Evolutionary conservation across 2,329 filamentous ascomycete species (phyloP).

Genomic region (Knoxdaviesia proteae): DNA sequence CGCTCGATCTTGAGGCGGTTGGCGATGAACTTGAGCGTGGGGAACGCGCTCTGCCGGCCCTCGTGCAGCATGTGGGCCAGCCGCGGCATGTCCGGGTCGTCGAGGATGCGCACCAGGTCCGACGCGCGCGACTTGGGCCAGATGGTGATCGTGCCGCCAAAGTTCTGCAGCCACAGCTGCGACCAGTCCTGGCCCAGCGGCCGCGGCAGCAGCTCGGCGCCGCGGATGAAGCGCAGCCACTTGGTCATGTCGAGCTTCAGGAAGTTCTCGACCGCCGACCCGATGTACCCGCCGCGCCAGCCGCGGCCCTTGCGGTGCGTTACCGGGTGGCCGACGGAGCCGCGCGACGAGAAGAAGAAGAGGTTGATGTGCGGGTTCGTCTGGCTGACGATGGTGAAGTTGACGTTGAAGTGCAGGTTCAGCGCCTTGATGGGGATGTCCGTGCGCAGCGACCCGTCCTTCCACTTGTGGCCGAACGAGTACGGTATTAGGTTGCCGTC

Average conservation of each 20-base stretch:
- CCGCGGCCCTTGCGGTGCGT: constrained; percentile 84
- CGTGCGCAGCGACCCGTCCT: constrained; percentile 82
- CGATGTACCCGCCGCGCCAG: constrained; percentile 89
- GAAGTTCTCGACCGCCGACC: constrained; percentile 80
- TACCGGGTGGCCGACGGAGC: constrained; percentile 77
- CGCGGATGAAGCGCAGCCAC: constrained; percentile 86
- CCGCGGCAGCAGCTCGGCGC: constrained; percentile 76
- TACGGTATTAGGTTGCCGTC: constrained; percentile 68
- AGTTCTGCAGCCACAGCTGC: constrained; percentile 87
- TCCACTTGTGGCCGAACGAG: constrained; percentile 98
- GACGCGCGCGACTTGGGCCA: constrained; percentile 67
- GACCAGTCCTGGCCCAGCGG: constrained; percentile 92
- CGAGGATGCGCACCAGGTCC: constrained; percentile 73
- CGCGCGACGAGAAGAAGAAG: constrained; percentile 93
- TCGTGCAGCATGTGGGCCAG: constrained; percentile 77
- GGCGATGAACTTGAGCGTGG: constrained; percentile 75
- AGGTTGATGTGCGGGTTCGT: constrained; percentile 97
- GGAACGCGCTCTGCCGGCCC: constrained; percentile 74
- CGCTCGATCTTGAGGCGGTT: constrained; percentile 76
- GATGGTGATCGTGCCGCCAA: constrained; percentile 85
- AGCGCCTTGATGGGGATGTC: constrained; percentile 89
- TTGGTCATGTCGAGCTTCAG: constrained; percentile 93
- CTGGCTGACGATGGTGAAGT: constrained; percentile 74
- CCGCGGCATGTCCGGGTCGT: constrained; percentile 55
- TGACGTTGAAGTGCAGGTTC: constrained; percentile 95